Evolutionary conservation across 2,329 filamentous ascomycete species (phyloP).

Genomic region (Fusarium sterilihyphosum): DNA sequence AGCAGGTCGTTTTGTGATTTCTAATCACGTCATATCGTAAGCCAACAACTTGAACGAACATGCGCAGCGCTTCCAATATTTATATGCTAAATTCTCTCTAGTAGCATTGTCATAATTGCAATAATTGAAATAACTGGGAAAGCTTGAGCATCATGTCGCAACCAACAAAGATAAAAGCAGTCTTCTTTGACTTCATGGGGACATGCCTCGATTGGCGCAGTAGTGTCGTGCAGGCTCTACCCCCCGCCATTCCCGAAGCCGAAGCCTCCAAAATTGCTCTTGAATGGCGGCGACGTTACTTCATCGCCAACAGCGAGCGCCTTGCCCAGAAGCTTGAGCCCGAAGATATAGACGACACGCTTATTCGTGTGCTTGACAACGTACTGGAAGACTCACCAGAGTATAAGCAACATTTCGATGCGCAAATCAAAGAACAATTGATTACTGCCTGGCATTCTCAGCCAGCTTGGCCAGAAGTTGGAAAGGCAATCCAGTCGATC

Average conservation of each 20-base stretch:
- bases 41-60: background rate
- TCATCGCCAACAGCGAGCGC: slow-evolving; percentile 55
- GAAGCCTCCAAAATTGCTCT: slow-evolving; percentile 56
- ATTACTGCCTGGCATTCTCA: slow-evolving; percentile 59
- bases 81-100: background rate
- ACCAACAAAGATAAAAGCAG: slow-evolving; percentile 50
- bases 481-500: slow-evolving; percentile 52
- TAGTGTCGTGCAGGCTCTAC: slow-evolving; percentile 50
- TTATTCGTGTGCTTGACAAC: slow-evolving; percentile 51
- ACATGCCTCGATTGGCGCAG: slow-evolving; percentile 66
- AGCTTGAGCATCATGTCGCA: background rate
- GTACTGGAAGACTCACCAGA: slow-evolving; percentile 41
- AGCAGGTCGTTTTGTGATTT: background rate
- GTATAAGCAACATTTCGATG: slow-evolving; percentile 20
- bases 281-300: slow-evolving; percentile 62
- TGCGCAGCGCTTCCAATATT: no score
- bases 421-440: slow-evolving; percentile 33
- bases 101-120: no score
- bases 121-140: background rate
- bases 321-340: slow-evolving; percentile 45
- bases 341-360: slow-evolving; percentile 64
- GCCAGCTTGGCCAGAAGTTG: slow-evolving; percentile 62
- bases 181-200: slow-evolving; percentile 68
- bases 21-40: background rate
- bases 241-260: slow-evolving; percentile 43